Conservation (phyloP, 2,329 filamentous ascomycete genomes). For the Sporothrix globosa region DNA sequence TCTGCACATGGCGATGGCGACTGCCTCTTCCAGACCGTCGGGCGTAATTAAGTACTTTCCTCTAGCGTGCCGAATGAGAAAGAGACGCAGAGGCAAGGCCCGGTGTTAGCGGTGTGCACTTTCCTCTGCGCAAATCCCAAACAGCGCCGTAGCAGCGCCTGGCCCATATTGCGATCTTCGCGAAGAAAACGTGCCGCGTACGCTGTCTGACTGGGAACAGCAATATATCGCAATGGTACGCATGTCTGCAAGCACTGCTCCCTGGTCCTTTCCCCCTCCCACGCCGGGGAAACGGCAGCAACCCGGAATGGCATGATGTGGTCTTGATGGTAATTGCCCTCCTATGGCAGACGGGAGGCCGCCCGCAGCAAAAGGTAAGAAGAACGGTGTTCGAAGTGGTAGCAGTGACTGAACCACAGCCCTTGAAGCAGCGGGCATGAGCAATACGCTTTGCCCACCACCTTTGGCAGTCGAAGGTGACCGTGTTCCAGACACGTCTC, state of each 20-base stretch:
- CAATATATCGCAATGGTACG: neutral
- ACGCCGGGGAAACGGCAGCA: neutral
- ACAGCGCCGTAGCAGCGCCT: neutral
- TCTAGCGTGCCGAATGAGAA: constrained; percentile 1
- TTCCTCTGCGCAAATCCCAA: neutral
- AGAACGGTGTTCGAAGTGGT: neutral
- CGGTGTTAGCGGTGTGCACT: constrained; percentile 7
- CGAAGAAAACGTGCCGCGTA: neutral
- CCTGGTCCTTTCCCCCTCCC: neutral
- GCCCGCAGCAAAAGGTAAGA: constrained; percentile 7
- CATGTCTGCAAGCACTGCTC: neutral
- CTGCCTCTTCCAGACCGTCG: neutral
- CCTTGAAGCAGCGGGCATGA: too few relatives aligned
- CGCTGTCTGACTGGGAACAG: too few relatives aligned
- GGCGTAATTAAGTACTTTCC: neutral
- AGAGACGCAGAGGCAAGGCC: neutral
- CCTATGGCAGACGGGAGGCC: constrained; percentile 10
- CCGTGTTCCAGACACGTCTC: too few relatives aligned
- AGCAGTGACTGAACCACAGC: neutral
- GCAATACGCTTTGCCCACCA: too few relatives aligned
- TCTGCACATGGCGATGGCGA: neutral
- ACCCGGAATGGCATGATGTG: neutral
- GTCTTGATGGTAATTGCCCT: neutral
- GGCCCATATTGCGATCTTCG: constrained; percentile 14
- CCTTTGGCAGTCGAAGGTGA: too few relatives aligned